A percentile compares a stretch with the other conserved stretches of the same genome.
Evolutionary conservation across 208 protist genomes (phyloP).

Genomic region (Novymonas esmeraldas): DNA sequence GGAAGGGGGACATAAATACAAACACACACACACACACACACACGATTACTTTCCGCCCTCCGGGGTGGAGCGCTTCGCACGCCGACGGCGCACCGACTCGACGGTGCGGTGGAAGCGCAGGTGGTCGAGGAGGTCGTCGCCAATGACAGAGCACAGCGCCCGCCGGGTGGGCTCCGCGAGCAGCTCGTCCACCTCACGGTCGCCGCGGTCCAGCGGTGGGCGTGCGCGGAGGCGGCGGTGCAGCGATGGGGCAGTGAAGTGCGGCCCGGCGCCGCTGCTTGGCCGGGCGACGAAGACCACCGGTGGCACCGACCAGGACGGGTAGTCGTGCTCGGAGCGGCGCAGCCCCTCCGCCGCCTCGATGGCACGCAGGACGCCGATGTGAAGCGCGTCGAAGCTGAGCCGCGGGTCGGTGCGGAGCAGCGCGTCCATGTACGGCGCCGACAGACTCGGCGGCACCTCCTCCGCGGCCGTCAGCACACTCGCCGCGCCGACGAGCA

Average conservation of each 20-base stretch:
- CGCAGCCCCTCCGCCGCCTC: conserved; percentile 29
- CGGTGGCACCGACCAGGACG: conserved; percentile 18
- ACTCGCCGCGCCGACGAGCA: neutral
- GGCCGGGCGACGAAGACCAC: conserved; percentile 1
- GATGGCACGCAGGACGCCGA: conserved; percentile 46
- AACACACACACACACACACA: neutral
- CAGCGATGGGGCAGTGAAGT: conserved; percentile 23
- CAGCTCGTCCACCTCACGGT: conserved; percentile 14
- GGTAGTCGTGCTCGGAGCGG: conserved; percentile 9
- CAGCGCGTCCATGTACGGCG: conserved; percentile 52
- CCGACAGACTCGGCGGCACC: conserved; percentile 5
- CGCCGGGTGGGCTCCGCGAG: conserved; percentile 6
- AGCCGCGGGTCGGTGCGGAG: conserved; percentile 76
- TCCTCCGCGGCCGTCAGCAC: conserved; percentile 25
- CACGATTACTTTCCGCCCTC: neutral
- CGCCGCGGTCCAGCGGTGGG: conserved; percentile 12
- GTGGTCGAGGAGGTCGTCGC: conserved; percentile 21
- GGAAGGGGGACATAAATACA: neutral
- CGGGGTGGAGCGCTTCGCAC: neutral
- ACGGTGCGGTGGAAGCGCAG: conserved; percentile 18
- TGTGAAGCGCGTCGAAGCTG: conserved; percentile 71
- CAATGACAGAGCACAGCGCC: conserved; percentile 15
- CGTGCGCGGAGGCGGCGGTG: conserved; percentile 23
- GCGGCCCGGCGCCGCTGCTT: neutral
- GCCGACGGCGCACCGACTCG: neutral